These are phyloP conservation scores for Cyberlindnera sargentensis DNA, from an alignment of 805 yeast species.

Conservation along the genomic window DNA sequence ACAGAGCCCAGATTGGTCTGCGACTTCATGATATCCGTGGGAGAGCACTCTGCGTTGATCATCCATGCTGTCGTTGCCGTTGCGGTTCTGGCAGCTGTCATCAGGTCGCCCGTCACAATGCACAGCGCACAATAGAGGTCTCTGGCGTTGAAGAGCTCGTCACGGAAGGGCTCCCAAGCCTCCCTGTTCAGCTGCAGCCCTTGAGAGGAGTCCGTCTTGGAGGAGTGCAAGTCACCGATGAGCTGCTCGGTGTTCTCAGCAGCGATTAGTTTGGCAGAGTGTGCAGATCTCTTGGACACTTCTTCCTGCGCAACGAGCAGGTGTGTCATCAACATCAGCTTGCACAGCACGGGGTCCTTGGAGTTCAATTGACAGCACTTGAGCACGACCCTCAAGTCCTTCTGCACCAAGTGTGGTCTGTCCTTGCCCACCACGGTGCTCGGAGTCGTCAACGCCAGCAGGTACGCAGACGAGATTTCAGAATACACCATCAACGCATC, in stretches of 20 bases:
- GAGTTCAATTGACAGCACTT: constrained; percentile 56
- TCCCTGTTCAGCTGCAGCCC: constrained; percentile 32
- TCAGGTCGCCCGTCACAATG: constrained; percentile 59
- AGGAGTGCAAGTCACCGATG: too few species aligned
- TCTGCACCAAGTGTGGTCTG: constrained; percentile 57
- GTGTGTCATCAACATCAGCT: constrained; percentile 56
- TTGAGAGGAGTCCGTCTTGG: too few species aligned
- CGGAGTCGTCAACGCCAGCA: constrained; percentile 42
- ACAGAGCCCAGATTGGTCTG: constrained; percentile 68
- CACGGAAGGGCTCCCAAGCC: constrained; percentile 68
- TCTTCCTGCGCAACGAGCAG: constrained; percentile 61
- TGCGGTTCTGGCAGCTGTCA: constrained; percentile 53
- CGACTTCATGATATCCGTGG: constrained; percentile 55
- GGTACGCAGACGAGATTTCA: constrained; percentile 55
- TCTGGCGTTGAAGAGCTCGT: constrained; percentile 71
- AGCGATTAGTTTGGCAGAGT: constrained; percentile 26
- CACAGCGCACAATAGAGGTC: constrained; percentile 70
- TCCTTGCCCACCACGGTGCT: constrained; percentile 24
- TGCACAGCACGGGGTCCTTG: constrained; percentile 40
- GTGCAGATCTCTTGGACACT: constrained; percentile 37
- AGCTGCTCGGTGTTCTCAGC: too few species aligned
- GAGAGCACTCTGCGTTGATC: constrained; percentile 63
- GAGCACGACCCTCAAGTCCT: constrained; percentile 62
- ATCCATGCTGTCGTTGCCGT: constrained; percentile 62
- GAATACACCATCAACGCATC: constrained; percentile 64